Percentiles rank a stretch among this genome's conserved stretches.
These are phyloP conservation scores for Apiospora phragmitis DNA, from an alignment of 2,329 filamentous ascomycete genomes.

Conservation along the genomic window DNA sequence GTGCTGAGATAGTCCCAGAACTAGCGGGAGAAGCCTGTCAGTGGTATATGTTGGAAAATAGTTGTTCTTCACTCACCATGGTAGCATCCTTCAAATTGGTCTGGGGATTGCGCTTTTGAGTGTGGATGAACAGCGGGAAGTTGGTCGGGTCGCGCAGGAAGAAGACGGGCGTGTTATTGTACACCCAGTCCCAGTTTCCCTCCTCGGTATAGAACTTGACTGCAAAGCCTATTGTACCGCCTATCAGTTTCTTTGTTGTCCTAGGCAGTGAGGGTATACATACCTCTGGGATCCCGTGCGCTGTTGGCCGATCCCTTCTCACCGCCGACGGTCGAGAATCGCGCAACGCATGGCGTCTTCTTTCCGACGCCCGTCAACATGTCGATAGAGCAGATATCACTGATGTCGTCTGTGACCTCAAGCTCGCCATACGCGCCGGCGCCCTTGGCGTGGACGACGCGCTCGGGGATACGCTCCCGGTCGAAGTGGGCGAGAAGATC, in stretches of 20 bases:
- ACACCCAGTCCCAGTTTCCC: constrained; percentile 73
- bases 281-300: constrained; percentile 53
- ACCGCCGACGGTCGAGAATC: constrained; percentile 72
- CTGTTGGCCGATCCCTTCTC: constrained; percentile 68
- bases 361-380: constrained; percentile 56
- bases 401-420: constrained; percentile 48
- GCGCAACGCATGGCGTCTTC: constrained; percentile 58
- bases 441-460: constrained; percentile 41
- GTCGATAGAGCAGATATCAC: constrained; percentile 43
- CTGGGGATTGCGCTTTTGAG: constrained; percentile 71
- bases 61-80: constrained; percentile 60
- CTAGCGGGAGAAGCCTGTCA: constrained; percentile 24
- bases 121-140: constrained; percentile 73
- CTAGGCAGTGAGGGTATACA: constrained; percentile 39
- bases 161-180: constrained; percentile 74
- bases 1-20: constrained; percentile 53
- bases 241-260: constrained; percentile 75
- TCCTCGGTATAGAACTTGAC: constrained; percentile 74
- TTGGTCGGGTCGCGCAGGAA: constrained; percentile 74
- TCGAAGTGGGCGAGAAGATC: constrained; percentile 59
- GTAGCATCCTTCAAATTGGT: constrained; percentile 71
- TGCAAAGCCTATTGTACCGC: constrained; percentile 72
- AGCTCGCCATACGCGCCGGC: constrained; percentile 42
- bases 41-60: background rate
- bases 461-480: constrained; percentile 52